Evolutionary conservation across 1,139 yeast genomes (phyloP).

Genomic region (Candida freyschussii): DNA sequence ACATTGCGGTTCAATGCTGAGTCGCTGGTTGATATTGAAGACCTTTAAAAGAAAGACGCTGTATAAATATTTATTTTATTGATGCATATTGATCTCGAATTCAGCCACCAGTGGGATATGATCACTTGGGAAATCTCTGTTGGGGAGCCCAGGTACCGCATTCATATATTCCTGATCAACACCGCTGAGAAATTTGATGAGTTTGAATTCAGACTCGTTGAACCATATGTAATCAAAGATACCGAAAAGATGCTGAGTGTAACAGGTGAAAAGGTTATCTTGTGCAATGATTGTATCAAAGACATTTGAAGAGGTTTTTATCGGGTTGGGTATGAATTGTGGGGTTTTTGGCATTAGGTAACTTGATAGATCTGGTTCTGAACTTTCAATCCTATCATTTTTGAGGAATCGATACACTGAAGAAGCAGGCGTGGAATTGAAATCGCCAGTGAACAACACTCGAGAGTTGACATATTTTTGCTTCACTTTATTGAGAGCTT

Average conservation of each 20-base stretch:
- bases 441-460: constrained; percentile 44
- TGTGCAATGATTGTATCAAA: constrained; percentile 31
- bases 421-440: constrained; percentile 47
- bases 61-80: constrained; percentile 6
- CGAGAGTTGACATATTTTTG: constrained; percentile 28
- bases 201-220: constrained; percentile 34
- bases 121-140: constrained; percentile 86
- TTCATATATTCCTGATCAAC: constrained; percentile 68
- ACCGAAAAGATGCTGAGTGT: constrained; percentile 44
- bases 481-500: constrained; percentile 32
- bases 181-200: constrained; percentile 59
- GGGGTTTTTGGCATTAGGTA: constrained; percentile 10
- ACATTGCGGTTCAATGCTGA: constrained; percentile 27
- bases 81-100: constrained; percentile 50
- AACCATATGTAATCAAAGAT: constrained; percentile 60
- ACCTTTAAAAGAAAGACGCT: constrained; percentile 4
- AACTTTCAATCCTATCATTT: constrained; percentile 28
- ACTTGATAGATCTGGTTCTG: constrained; percentile 15
- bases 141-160: constrained; percentile 81
- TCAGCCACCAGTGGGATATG: constrained; percentile 81
- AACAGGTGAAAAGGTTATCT: constrained; percentile 43
- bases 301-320: constrained; percentile 30
- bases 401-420: constrained; percentile 42
- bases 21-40: constrained; percentile 25
- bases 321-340: constrained; percentile 27